phyloP scores from a whole-genome alignment of 179 eudicot genomes.

The Beta macrorhiza region DNA sequence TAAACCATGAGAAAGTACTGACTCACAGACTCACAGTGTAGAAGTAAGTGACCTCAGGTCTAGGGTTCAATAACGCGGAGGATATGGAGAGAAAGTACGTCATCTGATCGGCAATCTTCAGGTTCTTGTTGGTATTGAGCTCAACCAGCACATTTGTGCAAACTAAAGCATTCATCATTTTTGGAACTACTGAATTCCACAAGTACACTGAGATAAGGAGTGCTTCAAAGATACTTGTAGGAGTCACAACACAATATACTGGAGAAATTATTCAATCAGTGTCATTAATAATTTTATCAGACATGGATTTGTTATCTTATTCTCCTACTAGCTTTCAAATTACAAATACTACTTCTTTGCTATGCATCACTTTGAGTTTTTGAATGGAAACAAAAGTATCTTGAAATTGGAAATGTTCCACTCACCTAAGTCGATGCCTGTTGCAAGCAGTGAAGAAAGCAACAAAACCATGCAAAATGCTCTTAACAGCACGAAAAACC shows the following conservation, averaged over 20 bases:
- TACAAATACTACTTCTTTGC: neutral
- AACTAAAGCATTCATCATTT: neutral
- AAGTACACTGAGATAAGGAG: neutral
- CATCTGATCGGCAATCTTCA: neutral
- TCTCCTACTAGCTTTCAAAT: neutral
- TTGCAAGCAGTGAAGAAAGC: slow-evolving; percentile 88
- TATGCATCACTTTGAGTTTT: neutral
- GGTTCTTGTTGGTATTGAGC: neutral
- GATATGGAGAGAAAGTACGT: no score
- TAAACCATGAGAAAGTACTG: neutral
- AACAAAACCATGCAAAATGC: slow-evolving; percentile 85
- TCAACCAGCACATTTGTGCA: neutral
- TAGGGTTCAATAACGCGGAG: neutral
- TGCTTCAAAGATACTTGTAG: neutral
- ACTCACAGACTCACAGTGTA: neutral
- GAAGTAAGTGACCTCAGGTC: neutral
- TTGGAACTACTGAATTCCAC: neutral
- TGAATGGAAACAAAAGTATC: neutral
- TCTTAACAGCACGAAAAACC: slow-evolving; percentile 86
- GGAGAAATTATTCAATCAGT: neutral
- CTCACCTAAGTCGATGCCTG: slow-evolving; percentile 92
- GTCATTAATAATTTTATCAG: neutral
- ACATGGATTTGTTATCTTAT: neutral
- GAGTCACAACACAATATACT: neutral
- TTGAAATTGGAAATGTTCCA: neutral